Conservation (phyloP, 306 rosid genomes). For the Prunus padus region DNA sequence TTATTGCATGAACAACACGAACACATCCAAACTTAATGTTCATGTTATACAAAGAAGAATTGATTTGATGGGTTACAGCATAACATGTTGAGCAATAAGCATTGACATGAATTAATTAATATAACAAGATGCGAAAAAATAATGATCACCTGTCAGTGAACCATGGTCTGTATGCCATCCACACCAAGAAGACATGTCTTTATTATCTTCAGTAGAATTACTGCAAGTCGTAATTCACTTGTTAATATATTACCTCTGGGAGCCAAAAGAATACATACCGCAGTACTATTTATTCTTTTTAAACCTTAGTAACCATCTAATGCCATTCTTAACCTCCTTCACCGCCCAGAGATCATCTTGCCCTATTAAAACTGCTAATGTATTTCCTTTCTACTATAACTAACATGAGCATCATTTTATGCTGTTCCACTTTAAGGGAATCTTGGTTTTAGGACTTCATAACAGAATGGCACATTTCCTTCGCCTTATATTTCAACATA, state of each 20-base stretch:
- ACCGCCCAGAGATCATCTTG: background rate
- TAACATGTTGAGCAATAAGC: constrained; percentile 1
- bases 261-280: background rate
- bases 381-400: background rate
- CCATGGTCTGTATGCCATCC: constrained; percentile 99
- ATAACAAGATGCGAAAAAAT: background rate
- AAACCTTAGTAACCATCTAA: background rate
- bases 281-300: background rate
- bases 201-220: constrained; percentile 42
- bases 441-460: background rate
- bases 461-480: no score
- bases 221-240: constrained; percentile 39
- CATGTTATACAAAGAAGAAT: background rate
- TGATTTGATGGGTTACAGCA: background rate
- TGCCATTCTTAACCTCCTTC: background rate
- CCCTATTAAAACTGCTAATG: background rate
- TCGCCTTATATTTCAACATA: background rate
- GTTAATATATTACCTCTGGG: constrained; percentile 15
- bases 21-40: background rate
- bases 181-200: constrained; percentile 84
- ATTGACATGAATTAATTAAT: background rate
- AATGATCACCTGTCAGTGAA: constrained; percentile 79
- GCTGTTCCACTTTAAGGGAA: background rate
- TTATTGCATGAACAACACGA: constrained; percentile 13
- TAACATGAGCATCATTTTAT: background rate